A percentile compares a stretch with the other conserved stretches of the same genome.
Conservation (phyloP, 192 early-diverging fungal species). For the Umbelopsis vinacea region DNA sequence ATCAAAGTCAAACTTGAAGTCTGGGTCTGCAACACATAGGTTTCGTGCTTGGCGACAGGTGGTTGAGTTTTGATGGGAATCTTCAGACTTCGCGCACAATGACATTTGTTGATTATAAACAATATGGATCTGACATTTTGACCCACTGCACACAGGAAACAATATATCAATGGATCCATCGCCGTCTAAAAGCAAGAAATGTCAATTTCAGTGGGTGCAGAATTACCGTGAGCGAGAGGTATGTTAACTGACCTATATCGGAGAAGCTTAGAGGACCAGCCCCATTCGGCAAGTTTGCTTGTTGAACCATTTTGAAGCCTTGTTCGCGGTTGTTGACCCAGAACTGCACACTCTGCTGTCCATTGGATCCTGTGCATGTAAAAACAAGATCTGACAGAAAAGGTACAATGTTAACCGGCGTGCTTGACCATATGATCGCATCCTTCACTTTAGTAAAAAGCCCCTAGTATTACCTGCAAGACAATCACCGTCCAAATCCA, state of each 20-base stretch:
- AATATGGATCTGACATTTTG: conserved; percentile 70
- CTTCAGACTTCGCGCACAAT: conserved; percentile 61
- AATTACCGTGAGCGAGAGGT: neutral
- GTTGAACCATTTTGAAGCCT: conserved; percentile 69
- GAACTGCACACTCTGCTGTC: conserved; percentile 65
- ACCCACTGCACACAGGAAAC: conserved; percentile 64
- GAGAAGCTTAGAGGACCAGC: conserved; percentile 86
- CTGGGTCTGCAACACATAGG: conserved; percentile 75
- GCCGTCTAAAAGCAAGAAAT: conserved; percentile 64
- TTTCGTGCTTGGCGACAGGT: conserved; percentile 65
- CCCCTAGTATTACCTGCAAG: conserved; percentile 58
- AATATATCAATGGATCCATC: conserved; percentile 89
- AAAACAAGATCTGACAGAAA: conserved; percentile 66
- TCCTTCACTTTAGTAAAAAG: neutral
- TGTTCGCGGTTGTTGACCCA: conserved; percentile 69
- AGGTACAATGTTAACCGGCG: neutral
- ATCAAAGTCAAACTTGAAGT: conserved; percentile 70
- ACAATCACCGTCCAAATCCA: conserved; percentile 94
- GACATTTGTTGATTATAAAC: conserved; percentile 85
- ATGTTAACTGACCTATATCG: conserved; percentile 67
- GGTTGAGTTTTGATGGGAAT: conserved; percentile 33
- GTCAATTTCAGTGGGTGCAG: neutral
- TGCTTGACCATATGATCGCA: neutral
- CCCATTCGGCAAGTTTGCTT: conserved; percentile 62
- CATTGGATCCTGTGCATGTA: conserved; percentile 58